These are phyloP conservation scores for Phascolomyces articulosus DNA, from an alignment of 371 early-diverging fungal species.

Conservation along the genomic window DNA sequence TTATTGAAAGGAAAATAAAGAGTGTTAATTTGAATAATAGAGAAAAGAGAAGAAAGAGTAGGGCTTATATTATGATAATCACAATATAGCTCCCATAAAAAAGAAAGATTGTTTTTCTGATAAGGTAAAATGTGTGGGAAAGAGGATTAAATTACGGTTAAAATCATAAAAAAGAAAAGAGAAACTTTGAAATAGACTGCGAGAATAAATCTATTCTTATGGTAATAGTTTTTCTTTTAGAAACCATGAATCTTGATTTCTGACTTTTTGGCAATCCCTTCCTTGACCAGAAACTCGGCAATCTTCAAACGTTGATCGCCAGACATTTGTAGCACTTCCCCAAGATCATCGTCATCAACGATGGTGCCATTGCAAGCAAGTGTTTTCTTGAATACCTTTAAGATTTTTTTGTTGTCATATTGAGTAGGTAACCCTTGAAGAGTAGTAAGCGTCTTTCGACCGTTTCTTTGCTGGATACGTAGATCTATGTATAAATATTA, in stretches of 20 bases:
- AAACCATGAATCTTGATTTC: conserved; percentile 92
- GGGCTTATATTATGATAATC: no score
- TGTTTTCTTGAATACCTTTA: conserved; percentile 94
- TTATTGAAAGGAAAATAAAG: neutral
- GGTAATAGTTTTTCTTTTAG: conserved; percentile 11
- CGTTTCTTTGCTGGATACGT: conserved; percentile 97
- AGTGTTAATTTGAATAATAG: neutral
- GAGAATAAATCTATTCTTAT: neutral
- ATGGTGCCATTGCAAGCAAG: conserved; percentile 97
- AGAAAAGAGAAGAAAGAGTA: no score
- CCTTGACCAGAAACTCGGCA: conserved; percentile 70
- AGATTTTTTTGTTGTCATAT: conserved; percentile 84
- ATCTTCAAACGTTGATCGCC: conserved; percentile 94
- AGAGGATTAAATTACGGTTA: no score
- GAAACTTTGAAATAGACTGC: no score
- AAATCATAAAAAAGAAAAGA: conserved; percentile 1
- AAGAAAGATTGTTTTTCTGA: no score
- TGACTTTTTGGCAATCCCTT: conserved; percentile 81
- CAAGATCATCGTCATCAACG: conserved; percentile 88
- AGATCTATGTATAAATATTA: conserved; percentile 67
- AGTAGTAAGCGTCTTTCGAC: conserved; percentile 95
- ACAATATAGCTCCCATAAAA: no score
- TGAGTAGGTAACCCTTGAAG: conserved; percentile 60
- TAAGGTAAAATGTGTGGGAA: no score
- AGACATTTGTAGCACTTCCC: conserved; percentile 89